Evolutionary conservation across 2,329 filamentous ascomycete genomes (phyloP).

Genomic region (Xylariaceae sp.): DNA sequence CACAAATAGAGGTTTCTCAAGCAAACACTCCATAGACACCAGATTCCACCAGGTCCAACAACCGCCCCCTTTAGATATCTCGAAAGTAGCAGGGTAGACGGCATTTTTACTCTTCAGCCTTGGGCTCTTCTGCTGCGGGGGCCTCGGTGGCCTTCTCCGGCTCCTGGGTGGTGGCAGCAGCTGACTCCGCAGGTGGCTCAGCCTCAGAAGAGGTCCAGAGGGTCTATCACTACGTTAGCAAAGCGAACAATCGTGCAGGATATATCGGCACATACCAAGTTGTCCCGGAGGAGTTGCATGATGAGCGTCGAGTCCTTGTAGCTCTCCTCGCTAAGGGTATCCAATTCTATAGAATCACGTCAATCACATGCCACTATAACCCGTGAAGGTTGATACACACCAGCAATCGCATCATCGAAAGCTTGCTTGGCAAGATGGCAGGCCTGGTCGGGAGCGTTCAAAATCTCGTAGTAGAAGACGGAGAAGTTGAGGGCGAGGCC

Average conservation of each 20-base stretch:
- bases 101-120: conserved; percentile 64
- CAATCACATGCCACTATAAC: conserved; percentile 17
- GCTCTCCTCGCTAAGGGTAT: conserved; percentile 96
- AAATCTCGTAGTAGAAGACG: conserved; percentile 99
- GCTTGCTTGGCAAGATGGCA: conserved; percentile 97
- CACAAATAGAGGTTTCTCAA: conserved; percentile 52
- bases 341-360: conserved; percentile 68
- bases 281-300: conserved; percentile 98
- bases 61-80: conserved; percentile 47
- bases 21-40: conserved; percentile 67
- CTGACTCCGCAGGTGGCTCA: conserved; percentile 65
- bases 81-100: conserved; percentile 42
- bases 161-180: conserved; percentile 57
- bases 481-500: conserved; percentile 95
- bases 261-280: conserved; percentile 66
- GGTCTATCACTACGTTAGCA: conserved; percentile 62
- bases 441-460: conserved; percentile 97
- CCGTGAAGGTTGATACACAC: conserved; percentile 38
- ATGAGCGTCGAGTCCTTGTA: conserved; percentile 99
- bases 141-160: conserved; percentile 60
- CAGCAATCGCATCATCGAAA: conserved; percentile 93
- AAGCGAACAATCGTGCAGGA: neutral
- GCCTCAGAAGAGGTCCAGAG: conserved; percentile 99
- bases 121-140: conserved; percentile 66
- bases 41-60: conserved; percentile 50